Conservation (phyloP, 129 eudicot genomes). For the Ambrosia artemisiifolia region DNA sequence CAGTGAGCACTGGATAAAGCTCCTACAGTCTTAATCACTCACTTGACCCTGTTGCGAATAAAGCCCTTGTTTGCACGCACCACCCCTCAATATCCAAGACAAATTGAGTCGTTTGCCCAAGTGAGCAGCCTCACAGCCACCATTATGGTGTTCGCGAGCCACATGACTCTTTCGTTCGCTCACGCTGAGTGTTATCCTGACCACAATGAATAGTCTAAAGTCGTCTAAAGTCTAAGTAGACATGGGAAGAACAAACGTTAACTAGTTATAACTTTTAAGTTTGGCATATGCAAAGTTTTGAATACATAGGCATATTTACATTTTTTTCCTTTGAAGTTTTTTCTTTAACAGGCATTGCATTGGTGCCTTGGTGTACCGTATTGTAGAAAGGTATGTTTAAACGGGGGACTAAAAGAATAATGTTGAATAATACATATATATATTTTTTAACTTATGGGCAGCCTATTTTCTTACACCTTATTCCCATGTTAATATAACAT, state of each 20-base stretch:
- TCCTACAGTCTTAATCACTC: too few species aligned
- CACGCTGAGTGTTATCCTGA: too few species aligned
- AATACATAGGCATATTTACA: slow-evolving; percentile 9
- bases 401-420: background rate
- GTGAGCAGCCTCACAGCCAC: too few species aligned
- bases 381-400: background rate
- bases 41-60: too few species aligned
- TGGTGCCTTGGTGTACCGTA: background rate
- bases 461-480: background rate
- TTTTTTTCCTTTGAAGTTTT: slow-evolving; percentile 1
- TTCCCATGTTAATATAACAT: background rate
- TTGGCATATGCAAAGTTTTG: slow-evolving; percentile 2
- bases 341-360: background rate
- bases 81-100: too few species aligned
- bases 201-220: too few species aligned
- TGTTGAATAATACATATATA: background rate
- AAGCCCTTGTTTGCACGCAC: too few species aligned
- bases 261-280: background rate
- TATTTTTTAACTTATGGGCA: background rate
- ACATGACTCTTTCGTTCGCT: too few species aligned
- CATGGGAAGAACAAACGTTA: background rate
- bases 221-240: background rate
- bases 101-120: too few species aligned
- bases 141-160: too few species aligned
- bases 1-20: too few species aligned